Evolutionary conservation across 148 eudicot species (phyloP), one percentile per base, ranked within the genome.

Genomic region (Chenopodium suecicum): DNA sequence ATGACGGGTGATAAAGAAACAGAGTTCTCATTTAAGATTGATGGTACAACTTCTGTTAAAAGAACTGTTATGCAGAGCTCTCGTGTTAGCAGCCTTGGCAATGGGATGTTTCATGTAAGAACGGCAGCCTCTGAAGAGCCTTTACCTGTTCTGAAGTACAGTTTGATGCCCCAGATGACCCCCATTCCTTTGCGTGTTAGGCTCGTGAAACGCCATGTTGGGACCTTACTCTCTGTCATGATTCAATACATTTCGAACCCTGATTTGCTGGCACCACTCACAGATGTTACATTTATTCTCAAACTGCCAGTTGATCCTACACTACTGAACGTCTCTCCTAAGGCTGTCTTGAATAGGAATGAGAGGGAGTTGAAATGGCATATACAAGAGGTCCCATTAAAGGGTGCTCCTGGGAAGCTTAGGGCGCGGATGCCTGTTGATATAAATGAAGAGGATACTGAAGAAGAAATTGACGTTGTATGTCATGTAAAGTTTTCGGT

Each of bases 331-430:
- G 98, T 95, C 77, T 89, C 98, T 44, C 99, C 99, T 10, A 95
- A 95, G 87, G 99, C 98, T 1, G 86, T 94, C 74, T 86, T 95
- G 89, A 92, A 93, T 79, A 89, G 98, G 76, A 79, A 97, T 20
- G 98, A 95, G 81, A 95, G 75, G 85, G 99, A 95, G 83, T 74
- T 95, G 85, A 94, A 90, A 88, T 95, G 99, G 99, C 92, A 91
- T 80, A 82, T 95, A 62, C 80, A 91, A 37, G 98, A 95, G 86
- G 89, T 95, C 83, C 97, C 99, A 9, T 77, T 91, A 75, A 93
- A 88, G 79, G 98, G 98, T 69, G 79, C 83, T 70, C 95, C 99
- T 58, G 97, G 94, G 77, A 89, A 89, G 86, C 87, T 95, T 79
- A 95, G 89, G 87, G 98, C 90, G 4, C 84, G 98, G 72, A 91